Percentiles rank a stretch among this genome's conserved stretches.
phyloP scores from a whole-genome alignment of 441 rosid genomes.

The Croton laevigatus region DNA sequence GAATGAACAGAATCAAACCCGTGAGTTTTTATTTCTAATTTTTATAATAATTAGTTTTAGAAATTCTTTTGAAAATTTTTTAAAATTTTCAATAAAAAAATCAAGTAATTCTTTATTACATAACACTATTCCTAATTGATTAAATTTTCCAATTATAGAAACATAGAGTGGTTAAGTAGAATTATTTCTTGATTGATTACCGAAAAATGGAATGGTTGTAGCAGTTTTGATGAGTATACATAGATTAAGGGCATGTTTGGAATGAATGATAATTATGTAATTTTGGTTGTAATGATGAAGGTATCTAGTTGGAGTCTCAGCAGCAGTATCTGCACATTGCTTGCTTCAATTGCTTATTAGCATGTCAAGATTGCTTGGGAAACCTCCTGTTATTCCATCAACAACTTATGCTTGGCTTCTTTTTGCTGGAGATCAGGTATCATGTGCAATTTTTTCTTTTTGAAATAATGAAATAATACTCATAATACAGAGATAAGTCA shows the following conservation, averaged over 20 bases:
- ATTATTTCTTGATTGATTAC: too few relatives aligned
- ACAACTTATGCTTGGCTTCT: slow-evolving; percentile 66
- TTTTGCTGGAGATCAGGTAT: slow-evolving; percentile 80
- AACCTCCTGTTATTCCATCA: slow-evolving; percentile 49
- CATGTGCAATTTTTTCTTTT: too few relatives aligned
- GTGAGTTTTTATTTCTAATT: slow-evolving; percentile 25
- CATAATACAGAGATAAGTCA: too few relatives aligned
- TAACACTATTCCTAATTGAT: too few relatives aligned
- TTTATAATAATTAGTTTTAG: neutral
- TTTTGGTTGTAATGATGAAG: slow-evolving; percentile 27
- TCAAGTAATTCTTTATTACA: too few relatives aligned
- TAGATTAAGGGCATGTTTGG: neutral
- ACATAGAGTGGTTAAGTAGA: too few relatives aligned
- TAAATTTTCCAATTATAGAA: too few relatives aligned
- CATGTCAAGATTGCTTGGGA: slow-evolving; percentile 43
- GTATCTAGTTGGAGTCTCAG: slow-evolving; percentile 65
- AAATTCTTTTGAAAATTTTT: neutral
- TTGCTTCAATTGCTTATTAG: slow-evolving; percentile 48
- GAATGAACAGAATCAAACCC: slow-evolving; percentile 46
- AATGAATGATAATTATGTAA: neutral
- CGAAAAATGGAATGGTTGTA: neutral
- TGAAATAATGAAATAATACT: too few relatives aligned
- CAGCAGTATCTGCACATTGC: slow-evolving; percentile 54
- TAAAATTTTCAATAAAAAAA: neutral
- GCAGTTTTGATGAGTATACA: neutral